Evolutionary conservation across 345 rosid genomes (phyloP).

Genomic region (Ceriops tagal): DNA sequence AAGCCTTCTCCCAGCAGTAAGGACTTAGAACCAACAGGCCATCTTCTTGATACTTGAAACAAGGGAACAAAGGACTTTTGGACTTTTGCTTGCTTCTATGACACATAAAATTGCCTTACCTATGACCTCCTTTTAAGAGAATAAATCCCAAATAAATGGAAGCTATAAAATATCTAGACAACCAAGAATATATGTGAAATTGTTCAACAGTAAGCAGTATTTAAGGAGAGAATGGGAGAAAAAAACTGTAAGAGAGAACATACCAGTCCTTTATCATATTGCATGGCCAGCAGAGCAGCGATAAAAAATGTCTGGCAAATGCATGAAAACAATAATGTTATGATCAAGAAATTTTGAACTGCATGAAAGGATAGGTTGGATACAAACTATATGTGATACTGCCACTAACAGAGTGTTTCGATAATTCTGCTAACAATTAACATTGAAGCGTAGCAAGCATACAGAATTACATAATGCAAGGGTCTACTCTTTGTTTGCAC

Average conservation of each 20-base stretch:
- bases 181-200: not conserved
- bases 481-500: not conserved
- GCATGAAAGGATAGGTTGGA: not conserved
- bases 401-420: not conserved
- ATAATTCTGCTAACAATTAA: not conserved
- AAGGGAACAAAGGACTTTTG: not conserved
- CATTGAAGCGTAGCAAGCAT: not conserved
- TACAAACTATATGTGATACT: not conserved
- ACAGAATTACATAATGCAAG: not conserved
- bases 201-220: not conserved
- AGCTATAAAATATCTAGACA: not conserved
- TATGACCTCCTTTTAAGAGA: not conserved
- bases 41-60: too few relatives aligned
- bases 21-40: too few relatives aligned
- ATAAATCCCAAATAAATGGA: not conserved
- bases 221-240: slow-evolving; percentile 15
- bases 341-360: slow-evolving; percentile 21
- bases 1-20: too few relatives aligned
- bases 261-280: slow-evolving; percentile 94
- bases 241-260: slow-evolving; percentile 23
- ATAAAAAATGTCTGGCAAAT: slow-evolving; percentile 82
- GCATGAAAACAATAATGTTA: slow-evolving; percentile 16
- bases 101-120: not conserved
- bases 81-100: not conserved
- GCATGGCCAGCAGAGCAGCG: slow-evolving; percentile 98